Base-by-base conservation (phyloP, 345 rosid genomes). In the Hibiscus syriacus region DNA sequence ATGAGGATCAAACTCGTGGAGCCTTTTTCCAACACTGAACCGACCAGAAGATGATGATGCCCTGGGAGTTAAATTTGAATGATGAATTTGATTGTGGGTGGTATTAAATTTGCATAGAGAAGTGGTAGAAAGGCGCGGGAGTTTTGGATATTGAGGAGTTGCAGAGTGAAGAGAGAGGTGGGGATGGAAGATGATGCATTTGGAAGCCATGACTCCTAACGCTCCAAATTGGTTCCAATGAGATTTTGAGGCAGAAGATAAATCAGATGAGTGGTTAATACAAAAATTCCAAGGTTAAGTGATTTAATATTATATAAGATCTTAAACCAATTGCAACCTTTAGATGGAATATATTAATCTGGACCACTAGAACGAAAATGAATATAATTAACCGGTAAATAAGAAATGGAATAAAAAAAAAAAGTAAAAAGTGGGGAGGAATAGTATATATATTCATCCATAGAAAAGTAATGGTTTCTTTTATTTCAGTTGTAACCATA, bases 131-230 rank as follows among this genome's bases (percentile, higher is more conserved):
- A 43, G 27, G 11, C 62, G 53, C 36, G 63, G n/a, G 45, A 53
- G 23, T 49, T 20, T 78, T 46, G 73, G 71, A 36, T 22, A 64
- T 26, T 23, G 68, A 64, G 70, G 20, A 60, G 60, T 27, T 70
- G 70, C 17, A 65, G 72, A 48, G 54, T 26, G 17, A 14, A n/a
- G 74, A 64, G 81, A 73, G 58, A 38, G 77, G 26, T 65, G 39
- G 34, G 62, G 81, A 61, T 84, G 83, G 71, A 77, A 46, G 81
- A 69, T 49, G 41, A 86, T 38, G 74, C 89, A 73, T 67, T 52
- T 80, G 71, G 96, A 81, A 64, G 76, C 79, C 98, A 92, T 87
- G 26, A 26, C 38, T 48, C 20, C 26, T 26, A 10, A 60, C 27
- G 20, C 12, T 13, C 12, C 1, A 5, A 52, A 60, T 32, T 68